Evolutionary conservation across 441 rosid genomes (phyloP).

Genomic region (Pelargonium fulgidum): DNA sequence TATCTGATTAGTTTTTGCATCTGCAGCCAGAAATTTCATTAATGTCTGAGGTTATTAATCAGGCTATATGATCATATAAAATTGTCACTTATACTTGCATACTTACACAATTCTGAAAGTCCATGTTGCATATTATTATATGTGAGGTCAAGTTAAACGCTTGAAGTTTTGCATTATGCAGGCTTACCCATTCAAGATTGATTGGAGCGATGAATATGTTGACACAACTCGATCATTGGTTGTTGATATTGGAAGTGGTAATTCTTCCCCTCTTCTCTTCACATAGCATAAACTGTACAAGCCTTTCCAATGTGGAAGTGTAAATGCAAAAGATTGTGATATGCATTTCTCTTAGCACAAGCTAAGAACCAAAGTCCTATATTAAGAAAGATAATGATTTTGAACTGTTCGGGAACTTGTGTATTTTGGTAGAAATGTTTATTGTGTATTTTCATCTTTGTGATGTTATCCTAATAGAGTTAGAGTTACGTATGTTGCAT

Average conservation of each 20-base stretch:
- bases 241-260: conserved; percentile 74
- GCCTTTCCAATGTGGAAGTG: not conserved
- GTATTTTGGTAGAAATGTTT: conserved; percentile 3
- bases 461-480: not conserved
- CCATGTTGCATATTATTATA: conserved; percentile 12
- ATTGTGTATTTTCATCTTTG: conserved; percentile 1
- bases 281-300: not conserved
- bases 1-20: conserved; percentile 11
- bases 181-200: conserved; percentile 54
- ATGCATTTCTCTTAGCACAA: not conserved
- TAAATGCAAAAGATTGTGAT: not conserved
- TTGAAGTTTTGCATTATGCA: conserved; percentile 30
- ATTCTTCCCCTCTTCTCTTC: conserved; percentile 13
- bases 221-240: conserved; percentile 49
- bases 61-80: not conserved
- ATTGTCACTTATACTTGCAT: conserved; percentile 1
- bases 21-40: conserved; percentile 5
- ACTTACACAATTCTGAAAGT: not conserved
- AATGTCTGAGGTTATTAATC: conserved; percentile 6
- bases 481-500: not conserved
- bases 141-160: not conserved
- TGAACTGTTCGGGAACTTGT: not conserved
- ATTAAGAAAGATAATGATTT: not conserved
- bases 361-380: not conserved
- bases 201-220: conserved; percentile 43